Evolutionary conservation across 1,284 basidiomycete species (phyloP).

Genomic region (Moesziomyces parantarcticus): DNA sequence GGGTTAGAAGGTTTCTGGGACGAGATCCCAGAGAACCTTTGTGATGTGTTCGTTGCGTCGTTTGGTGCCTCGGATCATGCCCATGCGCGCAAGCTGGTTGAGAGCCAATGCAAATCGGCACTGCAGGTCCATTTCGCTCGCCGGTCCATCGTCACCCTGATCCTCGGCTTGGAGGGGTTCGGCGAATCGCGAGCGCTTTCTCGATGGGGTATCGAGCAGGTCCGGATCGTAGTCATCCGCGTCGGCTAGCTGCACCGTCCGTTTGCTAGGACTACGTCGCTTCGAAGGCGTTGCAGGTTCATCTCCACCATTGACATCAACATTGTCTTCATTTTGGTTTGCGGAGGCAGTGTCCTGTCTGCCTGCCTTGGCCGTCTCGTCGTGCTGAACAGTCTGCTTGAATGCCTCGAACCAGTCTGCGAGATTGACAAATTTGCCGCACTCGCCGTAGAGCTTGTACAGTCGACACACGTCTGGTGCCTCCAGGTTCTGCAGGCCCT

Average conservation of each 20-base stretch:
- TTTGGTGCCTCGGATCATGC: constrained; percentile 55
- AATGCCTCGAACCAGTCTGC: constrained; percentile 65
- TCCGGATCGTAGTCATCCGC: constrained; percentile 16
- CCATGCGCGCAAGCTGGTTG: constrained; percentile 61
- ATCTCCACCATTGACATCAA: constrained; percentile 1
- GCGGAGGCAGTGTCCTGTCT: constrained; percentile 2
- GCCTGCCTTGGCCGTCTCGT: constrained; percentile 5
- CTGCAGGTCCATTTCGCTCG: constrained; percentile 33
- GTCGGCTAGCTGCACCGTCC: constrained; percentile 1
- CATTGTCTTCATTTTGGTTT: background rate
- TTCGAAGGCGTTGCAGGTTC: constrained; percentile 12
- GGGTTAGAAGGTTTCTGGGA: constrained; percentile 24
- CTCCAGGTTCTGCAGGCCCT: background rate
- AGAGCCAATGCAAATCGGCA: constrained; percentile 59
- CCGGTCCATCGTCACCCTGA: background rate
- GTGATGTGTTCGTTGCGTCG: constrained; percentile 59
- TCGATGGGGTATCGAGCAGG: constrained; percentile 23
- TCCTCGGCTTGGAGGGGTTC: background rate
- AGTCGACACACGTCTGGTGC: constrained; percentile 58
- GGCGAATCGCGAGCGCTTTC: background rate
- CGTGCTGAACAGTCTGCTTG: constrained; percentile 44
- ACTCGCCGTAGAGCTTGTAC: constrained; percentile 58
- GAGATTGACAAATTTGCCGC: constrained; percentile 61
- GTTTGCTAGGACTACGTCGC: constrained; percentile 7
- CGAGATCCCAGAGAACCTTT: constrained; percentile 61